Percentiles rank a stretch among this genome's conserved stretches.
These are phyloP conservation scores for Zygotorulaspora chibaensis DNA, from an alignment of 805 yeast genomes.

Conservation along the genomic window DNA sequence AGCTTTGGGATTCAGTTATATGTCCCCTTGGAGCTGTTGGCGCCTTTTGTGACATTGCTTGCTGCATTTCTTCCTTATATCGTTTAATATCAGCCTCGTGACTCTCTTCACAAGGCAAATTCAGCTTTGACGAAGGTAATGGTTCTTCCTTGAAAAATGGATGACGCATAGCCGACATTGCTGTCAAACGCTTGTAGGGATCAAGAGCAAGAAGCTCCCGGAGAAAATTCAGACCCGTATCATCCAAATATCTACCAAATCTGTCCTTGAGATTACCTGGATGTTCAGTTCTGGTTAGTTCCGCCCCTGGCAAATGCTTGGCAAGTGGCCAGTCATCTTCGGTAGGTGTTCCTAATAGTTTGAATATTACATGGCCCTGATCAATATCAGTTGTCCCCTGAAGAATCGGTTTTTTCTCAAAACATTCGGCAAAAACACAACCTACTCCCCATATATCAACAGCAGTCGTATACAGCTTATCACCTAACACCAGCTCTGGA, in stretches of 20 bases:
- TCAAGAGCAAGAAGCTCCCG: conserved; percentile 61
- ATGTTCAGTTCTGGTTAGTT: conserved; percentile 36
- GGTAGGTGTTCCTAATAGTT: conserved; percentile 75
- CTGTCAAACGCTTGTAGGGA: conserved; percentile 72
- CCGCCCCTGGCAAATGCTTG: conserved; percentile 47
- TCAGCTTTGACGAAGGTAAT: conserved; percentile 52
- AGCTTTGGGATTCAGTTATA: conserved; percentile 15
- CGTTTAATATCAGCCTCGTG: conserved; percentile 80
- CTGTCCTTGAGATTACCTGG: conserved; percentile 45
- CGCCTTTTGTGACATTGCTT: conserved; percentile 32
- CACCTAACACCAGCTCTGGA: conserved; percentile 87
- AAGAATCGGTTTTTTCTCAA: conserved; percentile 72
- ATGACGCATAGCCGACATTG: conserved; percentile 69
- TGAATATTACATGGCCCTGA: conserved; percentile 79
- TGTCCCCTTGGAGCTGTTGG: conserved; percentile 36
- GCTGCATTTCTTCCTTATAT: conserved; percentile 42
- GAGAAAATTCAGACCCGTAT: conserved; percentile 51
- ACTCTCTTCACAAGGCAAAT: conserved; percentile 73
- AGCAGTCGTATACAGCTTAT: conserved; percentile 82
- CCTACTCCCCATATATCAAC: conserved; percentile 98
- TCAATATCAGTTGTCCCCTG: conserved; percentile 84
- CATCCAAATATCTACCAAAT: conserved; percentile 40
- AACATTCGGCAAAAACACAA: conserved; percentile 90
- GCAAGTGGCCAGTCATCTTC: conserved; percentile 59
- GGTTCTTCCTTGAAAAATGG: conserved; percentile 67